Percentiles rank a stretch among this genome's conserved stretches.
These are phyloP conservation scores for Lagenidium sp. DNA, from an alignment of 352 stramenopile genomes.

Conservation along the genomic window DNA sequence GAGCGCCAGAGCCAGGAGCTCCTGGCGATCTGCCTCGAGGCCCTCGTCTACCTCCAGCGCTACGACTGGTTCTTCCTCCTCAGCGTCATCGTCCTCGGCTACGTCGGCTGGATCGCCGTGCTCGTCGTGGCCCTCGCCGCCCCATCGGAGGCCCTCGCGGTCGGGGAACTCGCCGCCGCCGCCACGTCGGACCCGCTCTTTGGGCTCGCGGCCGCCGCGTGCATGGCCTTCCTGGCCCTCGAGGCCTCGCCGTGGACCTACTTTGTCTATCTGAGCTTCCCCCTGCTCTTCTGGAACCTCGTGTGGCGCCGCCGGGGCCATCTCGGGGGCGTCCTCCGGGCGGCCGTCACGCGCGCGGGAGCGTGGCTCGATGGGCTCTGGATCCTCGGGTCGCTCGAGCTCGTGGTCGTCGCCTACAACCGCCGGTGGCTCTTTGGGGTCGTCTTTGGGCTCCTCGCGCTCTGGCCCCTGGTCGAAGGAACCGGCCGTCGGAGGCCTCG, in stretches of 20 bases:
- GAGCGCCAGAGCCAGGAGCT: slow-evolving; percentile 49
- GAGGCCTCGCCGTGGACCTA: slow-evolving; percentile 68
- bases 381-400: slow-evolving; percentile 43
- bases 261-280: slow-evolving; percentile 68
- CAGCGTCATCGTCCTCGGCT: slow-evolving; percentile 61
- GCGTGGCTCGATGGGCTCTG: slow-evolving; percentile 22
- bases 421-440: slow-evolving; percentile 55
- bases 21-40: slow-evolving; percentile 67
- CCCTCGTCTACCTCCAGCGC: slow-evolving; percentile 69
- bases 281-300: slow-evolving; percentile 54
- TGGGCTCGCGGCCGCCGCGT: slow-evolving; percentile 26
- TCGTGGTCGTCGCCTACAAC: slow-evolving; percentile 63
- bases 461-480: slow-evolving; percentile 30
- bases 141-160: slow-evolving; percentile 4
- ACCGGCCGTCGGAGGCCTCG: too few relatives aligned
- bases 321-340: slow-evolving; percentile 21
- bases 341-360: not conserved
- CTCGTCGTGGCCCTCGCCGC: slow-evolving; percentile 46
- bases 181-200: not conserved
- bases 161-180: not conserved
- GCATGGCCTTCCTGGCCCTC: slow-evolving; percentile 33
- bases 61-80: slow-evolving; percentile 83
- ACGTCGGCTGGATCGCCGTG: slow-evolving; percentile 69
- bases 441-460: slow-evolving; percentile 43
- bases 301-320: slow-evolving; percentile 31